Conservation (phyloP, 78 protist species). For the Pelomyxa schiedti region DNA sequence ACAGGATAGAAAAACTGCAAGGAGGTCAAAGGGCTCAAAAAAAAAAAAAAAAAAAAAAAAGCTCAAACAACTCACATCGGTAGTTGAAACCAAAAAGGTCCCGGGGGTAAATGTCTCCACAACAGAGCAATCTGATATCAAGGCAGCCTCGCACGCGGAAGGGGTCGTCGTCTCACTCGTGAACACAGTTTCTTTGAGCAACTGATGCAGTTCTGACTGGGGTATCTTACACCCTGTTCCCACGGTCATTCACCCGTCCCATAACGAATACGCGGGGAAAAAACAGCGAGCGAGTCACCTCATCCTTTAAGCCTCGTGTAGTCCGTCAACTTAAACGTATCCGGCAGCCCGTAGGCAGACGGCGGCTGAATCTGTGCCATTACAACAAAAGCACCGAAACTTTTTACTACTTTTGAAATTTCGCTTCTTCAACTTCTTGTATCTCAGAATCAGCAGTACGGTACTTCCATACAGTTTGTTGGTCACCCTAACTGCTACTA, state of each 20-base stretch:
- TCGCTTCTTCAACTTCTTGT: no score
- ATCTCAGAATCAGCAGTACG: no score
- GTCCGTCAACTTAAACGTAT: constrained; percentile 43
- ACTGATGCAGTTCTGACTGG: constrained; percentile 53
- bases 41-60: background rate
- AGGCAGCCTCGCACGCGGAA: constrained; percentile 15
- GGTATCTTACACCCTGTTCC: constrained; percentile 61
- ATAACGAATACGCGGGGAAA: no score
- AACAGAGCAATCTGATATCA: constrained; percentile 55
- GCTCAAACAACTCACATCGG: constrained; percentile 45
- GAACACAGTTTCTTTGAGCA: constrained; percentile 30
- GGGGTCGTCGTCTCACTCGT: background rate
- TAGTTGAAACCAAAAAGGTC: constrained; percentile 55
- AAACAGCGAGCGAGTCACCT: constrained; percentile 19
- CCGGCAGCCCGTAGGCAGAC: constrained; percentile 7
- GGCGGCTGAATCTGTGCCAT: background rate
- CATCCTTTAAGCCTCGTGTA: constrained; percentile 74
- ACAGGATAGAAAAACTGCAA: constrained; percentile 75
- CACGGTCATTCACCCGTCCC: background rate
- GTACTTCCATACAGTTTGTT: no score
- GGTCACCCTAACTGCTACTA: no score
- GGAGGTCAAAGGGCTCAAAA: background rate
- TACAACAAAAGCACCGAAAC: no score
- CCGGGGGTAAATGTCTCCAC: constrained; percentile 24
- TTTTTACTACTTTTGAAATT: no score